Conservation (phyloP, 768 basidiomycete species). For the Cyclocybe aegerita region DNA sequence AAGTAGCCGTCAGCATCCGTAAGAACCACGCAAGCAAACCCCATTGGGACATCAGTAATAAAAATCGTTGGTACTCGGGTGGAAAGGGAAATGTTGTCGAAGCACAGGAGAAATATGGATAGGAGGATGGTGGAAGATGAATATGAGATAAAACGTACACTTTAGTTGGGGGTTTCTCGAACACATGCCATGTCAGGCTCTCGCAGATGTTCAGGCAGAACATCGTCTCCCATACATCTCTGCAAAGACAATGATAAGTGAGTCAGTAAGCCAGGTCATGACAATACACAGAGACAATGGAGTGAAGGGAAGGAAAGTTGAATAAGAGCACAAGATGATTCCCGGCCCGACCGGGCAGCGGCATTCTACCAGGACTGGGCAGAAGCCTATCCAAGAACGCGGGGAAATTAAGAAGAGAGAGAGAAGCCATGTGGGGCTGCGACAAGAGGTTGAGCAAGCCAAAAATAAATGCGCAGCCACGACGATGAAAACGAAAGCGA, state of each 20-base stretch:
- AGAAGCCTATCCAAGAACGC: background rate
- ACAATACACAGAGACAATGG: background rate
- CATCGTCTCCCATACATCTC: constrained; percentile 69
- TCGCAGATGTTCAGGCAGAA: constrained; percentile 53
- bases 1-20: background rate
- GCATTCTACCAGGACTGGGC: no score
- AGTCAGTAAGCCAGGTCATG: background rate
- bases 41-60: background rate
- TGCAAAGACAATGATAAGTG: constrained; percentile 23
- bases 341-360: no score
- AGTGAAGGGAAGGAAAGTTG: background rate
- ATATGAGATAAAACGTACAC: constrained; percentile 45
- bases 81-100: background rate
- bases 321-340: background rate
- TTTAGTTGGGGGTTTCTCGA: constrained; percentile 56
- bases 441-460: background rate
- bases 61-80: background rate
- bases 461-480: background rate
- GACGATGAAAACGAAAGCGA: background rate
- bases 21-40: background rate
- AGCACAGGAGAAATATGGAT: background rate
- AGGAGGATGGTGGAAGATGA: constrained; percentile 4
- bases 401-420: background rate
- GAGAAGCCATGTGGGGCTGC: background rate
- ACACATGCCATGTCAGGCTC: constrained; percentile 65